Conservation (phyloP, 805 yeast species). For the Tetrapisispora taiwanensis region DNA sequence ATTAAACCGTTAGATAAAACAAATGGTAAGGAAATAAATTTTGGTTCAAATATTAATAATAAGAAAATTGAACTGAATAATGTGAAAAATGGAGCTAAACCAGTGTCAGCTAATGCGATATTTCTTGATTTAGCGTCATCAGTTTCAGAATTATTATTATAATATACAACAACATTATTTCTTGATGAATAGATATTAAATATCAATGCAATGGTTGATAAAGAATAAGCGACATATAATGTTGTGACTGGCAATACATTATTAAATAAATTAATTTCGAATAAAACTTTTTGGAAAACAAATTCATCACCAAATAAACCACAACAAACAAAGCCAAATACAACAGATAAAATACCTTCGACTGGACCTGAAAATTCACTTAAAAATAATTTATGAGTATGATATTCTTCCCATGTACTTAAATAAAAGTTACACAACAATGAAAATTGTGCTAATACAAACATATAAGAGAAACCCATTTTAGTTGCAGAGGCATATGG, state of each 20-base stretch:
- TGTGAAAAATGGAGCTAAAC: slow-evolving; percentile 61
- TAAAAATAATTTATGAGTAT: slow-evolving; percentile 73
- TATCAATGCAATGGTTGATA: slow-evolving; percentile 47
- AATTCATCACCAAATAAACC: slow-evolving; percentile 60
- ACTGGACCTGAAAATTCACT: slow-evolving; percentile 89
- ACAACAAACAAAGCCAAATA: slow-evolving; percentile 45
- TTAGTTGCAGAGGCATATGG: slow-evolving; percentile 68
- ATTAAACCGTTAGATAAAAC: slow-evolving; percentile 63
- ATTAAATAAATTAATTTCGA: slow-evolving; percentile 6
- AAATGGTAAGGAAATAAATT: slow-evolving; percentile 45
- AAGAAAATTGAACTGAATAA: slow-evolving; percentile 42
- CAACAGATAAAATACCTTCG: slow-evolving; percentile 72
- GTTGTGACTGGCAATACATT: slow-evolving; percentile 26
- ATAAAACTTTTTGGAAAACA: slow-evolving; percentile 45
- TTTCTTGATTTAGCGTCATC: slow-evolving; percentile 13
- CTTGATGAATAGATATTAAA: slow-evolving; percentile 66
- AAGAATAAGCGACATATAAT: slow-evolving; percentile 41
- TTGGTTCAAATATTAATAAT: slow-evolving; percentile 42
- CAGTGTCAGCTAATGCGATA: slow-evolving; percentile 34
- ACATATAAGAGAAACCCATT: slow-evolving; percentile 56
- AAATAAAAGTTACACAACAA: slow-evolving; percentile 73
- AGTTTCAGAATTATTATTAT: slow-evolving; percentile 26
- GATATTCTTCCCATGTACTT: slow-evolving; percentile 94
- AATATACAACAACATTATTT: slow-evolving; percentile 45
- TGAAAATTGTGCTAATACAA: slow-evolving; percentile 59